Evolutionary conservation across 129 eudicot species (phyloP).

Genomic region (Chrysanthemum seticuspe): DNA sequence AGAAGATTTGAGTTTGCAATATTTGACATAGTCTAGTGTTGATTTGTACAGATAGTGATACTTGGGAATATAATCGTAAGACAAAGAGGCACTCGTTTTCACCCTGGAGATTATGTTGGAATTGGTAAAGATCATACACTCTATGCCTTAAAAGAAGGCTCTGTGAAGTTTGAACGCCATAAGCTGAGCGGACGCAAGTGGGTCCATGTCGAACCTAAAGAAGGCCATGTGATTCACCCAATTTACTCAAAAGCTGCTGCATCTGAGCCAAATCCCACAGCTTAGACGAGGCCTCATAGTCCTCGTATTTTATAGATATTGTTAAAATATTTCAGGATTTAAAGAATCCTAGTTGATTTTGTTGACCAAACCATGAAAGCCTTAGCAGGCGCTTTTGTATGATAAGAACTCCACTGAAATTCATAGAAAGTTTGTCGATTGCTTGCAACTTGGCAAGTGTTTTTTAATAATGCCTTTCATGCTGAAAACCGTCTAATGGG

Average conservation of each 20-base stretch:
- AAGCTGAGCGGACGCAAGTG: conserved; percentile 88
- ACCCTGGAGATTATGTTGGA: conserved; percentile 94
- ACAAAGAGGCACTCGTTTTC: conserved; percentile 93
- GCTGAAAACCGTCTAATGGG: neutral
- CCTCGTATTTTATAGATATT: neutral
- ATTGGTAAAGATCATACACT: conserved; percentile 92
- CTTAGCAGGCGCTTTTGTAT: conserved; percentile 9
- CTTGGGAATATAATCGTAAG: conserved; percentile 93
- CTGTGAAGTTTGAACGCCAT: conserved; percentile 79
- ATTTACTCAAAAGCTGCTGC: conserved; percentile 40
- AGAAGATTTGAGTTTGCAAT: neutral
- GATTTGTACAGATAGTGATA: conserved; percentile 67
- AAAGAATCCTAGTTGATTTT: conserved; percentile 11
- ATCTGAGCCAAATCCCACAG: conserved; percentile 36
- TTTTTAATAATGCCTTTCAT: neutral
- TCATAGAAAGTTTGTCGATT: neutral
- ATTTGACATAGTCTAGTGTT: conserved; percentile 1
- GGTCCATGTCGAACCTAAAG: conserved; percentile 94
- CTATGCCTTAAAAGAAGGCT: conserved; percentile 87
- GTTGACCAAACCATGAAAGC: neutral
- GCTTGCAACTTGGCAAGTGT: conserved; percentile 8
- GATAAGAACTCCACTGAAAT: neutral
- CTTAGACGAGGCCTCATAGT: conserved; percentile 25
- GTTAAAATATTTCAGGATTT: neutral
- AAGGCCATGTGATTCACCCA: conserved; percentile 75